Conservation (phyloP, 352 stramenopile species). For the Thalassiosira livingstoniorum region DNA sequence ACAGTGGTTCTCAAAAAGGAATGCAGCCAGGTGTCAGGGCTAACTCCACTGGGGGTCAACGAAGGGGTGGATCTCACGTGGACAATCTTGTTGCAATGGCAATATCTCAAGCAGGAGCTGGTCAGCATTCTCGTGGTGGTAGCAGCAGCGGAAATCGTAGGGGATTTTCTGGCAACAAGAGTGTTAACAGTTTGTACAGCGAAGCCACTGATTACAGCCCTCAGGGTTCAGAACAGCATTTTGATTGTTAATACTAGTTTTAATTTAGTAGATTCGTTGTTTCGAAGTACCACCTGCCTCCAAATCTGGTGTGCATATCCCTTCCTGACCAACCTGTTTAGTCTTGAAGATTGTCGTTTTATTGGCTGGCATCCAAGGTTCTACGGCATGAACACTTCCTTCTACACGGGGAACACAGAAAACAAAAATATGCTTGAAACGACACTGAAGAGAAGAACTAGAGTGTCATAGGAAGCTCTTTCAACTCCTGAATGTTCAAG, state of each 20-base stretch:
- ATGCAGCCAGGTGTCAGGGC: neutral
- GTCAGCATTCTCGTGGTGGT: neutral
- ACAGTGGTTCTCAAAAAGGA: constrained; percentile 16
- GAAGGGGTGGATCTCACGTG: neutral
- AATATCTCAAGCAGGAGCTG: constrained; percentile 2
- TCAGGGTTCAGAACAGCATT: constrained; percentile 10
- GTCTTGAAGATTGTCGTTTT: no score
- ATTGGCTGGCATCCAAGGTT: no score
- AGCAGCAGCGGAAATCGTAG: neutral
- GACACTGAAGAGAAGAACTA: neutral
- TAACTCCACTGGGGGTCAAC: neutral
- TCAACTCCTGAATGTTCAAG: constrained; percentile 24
- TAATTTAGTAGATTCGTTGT: no score
- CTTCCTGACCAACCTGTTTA: no score
- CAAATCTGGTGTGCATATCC: no score
- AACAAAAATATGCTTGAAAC: no score
- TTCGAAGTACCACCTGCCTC: no score
- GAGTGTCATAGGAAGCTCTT: neutral
- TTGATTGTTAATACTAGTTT: constrained; percentile 49
- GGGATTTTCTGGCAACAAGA: neutral
- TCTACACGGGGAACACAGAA: no score
- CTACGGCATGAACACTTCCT: no score
- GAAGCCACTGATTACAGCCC: constrained; percentile 1
- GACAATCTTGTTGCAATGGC: constrained; percentile 9
- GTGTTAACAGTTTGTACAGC: constrained; percentile 36